Percentiles rank a stretch among this genome's conserved stretches.
Conservation (phyloP, 495 filamentous ascomycete species). For the Talaromyces ruber region DNA sequence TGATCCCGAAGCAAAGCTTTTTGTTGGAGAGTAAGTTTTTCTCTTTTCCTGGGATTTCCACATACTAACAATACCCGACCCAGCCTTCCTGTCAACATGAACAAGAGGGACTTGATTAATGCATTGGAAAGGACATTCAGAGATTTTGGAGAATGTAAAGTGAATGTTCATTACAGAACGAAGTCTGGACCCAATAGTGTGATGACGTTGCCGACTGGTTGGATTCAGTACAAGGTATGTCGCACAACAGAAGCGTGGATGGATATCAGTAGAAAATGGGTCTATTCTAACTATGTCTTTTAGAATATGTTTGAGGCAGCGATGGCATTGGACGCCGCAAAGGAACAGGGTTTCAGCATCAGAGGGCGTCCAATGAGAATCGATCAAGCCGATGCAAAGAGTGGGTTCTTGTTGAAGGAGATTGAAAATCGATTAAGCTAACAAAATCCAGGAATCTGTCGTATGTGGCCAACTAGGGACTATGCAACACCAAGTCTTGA, state of each 20-base stretch:
- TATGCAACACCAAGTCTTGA: background rate
- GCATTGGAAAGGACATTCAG: background rate
- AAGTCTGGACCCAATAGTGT: background rate
- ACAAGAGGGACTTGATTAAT: background rate
- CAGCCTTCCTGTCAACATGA: background rate
- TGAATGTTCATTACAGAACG: background rate
- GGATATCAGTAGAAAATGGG: background rate
- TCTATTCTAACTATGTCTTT: background rate
- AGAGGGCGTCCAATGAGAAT: background rate
- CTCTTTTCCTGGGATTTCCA: background rate
- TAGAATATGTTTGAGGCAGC: background rate
- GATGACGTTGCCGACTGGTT: background rate
- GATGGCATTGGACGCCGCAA: background rate
- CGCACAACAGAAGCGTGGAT: background rate
- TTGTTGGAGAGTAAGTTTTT: background rate
- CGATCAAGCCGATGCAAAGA: background rate
- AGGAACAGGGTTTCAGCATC: background rate
- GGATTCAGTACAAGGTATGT: background rate
- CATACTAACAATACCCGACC: background rate
- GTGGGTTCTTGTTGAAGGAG: background rate
- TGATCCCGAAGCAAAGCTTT: conserved; percentile 1
- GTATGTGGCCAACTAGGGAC: background rate
- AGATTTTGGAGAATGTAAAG: background rate
- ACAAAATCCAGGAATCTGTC: background rate
- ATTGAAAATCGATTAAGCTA: background rate